phyloP scores from a whole-genome alignment of 345 rosid genomes.

The Hypericum perforatum region DNA sequence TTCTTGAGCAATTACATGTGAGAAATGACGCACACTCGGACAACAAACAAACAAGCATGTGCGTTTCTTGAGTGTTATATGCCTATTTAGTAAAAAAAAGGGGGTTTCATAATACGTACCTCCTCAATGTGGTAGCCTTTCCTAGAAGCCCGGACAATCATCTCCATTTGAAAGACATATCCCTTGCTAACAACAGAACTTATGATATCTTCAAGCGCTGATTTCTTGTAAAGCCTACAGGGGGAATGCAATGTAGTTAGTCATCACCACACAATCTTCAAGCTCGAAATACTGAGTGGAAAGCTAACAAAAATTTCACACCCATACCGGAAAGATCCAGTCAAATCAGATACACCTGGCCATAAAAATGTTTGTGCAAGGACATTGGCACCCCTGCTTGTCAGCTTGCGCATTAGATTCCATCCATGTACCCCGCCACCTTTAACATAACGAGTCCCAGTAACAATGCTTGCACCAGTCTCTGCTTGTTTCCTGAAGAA shows the following conservation, averaged over 20 bases:
- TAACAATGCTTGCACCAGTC: conserved; percentile 86
- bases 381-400: conserved; percentile 97
- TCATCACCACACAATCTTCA: neutral
- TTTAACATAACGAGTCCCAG: conserved; percentile 81
- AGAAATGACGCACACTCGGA: too few species aligned
- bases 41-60: too few species aligned
- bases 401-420: conserved; percentile 95
- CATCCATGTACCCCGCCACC: conserved; percentile 96
- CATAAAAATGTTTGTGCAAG: conserved; percentile 90
- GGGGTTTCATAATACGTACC: conserved; percentile 29
- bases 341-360: conserved; percentile 97
- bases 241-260: conserved; percentile 5
- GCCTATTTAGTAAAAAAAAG: too few species aligned
- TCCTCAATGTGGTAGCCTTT: conserved; percentile 86
- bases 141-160: conserved; percentile 94
- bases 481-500: conserved; percentile 69
- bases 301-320: neutral
- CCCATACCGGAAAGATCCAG: conserved; percentile 84
- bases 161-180: conserved; percentile 98
- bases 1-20: too few species aligned
- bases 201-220: conserved; percentile 75
- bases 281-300: neutral
- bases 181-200: conserved; percentile 84
- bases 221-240: conserved; percentile 70
- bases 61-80: too few species aligned